Evolutionary conservation across 2,329 filamentous ascomycete species (phyloP), one percentile per base, ranked within the genome.

Genomic region (Diatrype stigma): DNA sequence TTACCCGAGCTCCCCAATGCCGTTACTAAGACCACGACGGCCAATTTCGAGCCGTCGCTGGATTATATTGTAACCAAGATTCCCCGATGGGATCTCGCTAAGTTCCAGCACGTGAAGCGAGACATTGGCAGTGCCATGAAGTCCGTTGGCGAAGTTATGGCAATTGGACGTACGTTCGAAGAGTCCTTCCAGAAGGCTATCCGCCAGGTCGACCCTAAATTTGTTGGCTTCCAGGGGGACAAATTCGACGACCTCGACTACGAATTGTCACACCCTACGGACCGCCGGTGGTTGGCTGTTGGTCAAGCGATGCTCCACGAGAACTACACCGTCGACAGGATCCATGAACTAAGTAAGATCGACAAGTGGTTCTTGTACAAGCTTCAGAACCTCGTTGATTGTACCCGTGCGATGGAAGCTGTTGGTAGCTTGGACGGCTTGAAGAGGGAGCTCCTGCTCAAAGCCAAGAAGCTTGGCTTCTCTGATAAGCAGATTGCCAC

Each of bases 291-390:
- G 94, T 81, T 99, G 63, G 94, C 94, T 57, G 91, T 99, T 66
- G 93, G 94, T 44, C 92, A 97, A 74, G 94, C 94, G 59, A 95
- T 99, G 90, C 84, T 96, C 60, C 91, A 97, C 77, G 91, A 96
- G 75, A 87, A 88, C 71, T 99, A 99, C 78, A 84, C 89, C 2
- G 91, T 96, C 45, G 93, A 99, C 58, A 85, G 82, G 70, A 80
- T 99, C 16, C 91, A 97, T 68, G 90, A 96, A 6, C 77, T 99
- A 61, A 96, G 89, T 74, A 96, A 96, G 81, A 99, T 99, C 64
- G 94, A 97, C 77, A 96, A 96, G 75, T 97, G 94, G 94, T 99
- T 99, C 80, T 76, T 99, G 63, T 84, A 96, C 84, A 97, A 99
- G 82, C 84, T 99, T 47, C 86, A 96, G 75, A 97, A 97, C 77